Evolutionary conservation across 352 stramenopile genomes (phyloP).

Genomic region (Pythium rhizo-oryzae): DNA sequence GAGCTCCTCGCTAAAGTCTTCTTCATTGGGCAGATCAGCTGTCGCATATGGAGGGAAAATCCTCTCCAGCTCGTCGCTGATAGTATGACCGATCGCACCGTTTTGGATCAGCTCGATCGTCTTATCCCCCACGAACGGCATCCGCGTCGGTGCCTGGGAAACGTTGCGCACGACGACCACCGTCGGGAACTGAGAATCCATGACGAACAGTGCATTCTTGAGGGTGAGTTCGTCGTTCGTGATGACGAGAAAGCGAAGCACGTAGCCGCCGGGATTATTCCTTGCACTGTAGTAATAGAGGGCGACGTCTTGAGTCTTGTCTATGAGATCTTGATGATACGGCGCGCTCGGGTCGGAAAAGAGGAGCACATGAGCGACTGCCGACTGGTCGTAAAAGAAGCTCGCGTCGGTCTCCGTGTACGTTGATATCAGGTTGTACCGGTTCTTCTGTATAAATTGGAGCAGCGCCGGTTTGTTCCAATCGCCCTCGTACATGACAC

Average conservation of each 20-base stretch:
- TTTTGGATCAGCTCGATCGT: constrained; percentile 19
- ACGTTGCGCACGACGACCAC: constrained; percentile 35
- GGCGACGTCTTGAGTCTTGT: constrained; percentile 22
- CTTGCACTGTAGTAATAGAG: constrained; percentile 22
- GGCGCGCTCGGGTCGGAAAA: constrained; percentile 31
- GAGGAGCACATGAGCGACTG: constrained; percentile 39
- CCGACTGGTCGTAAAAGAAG: constrained; percentile 37
- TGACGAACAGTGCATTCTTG: constrained; percentile 35
- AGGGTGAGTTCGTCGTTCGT: constrained; percentile 29
- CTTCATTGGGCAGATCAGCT: neutral
- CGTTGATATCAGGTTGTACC: constrained; percentile 38
- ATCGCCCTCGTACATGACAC: constrained; percentile 17
- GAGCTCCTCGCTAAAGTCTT: neutral
- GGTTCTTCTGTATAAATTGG: constrained; percentile 36
- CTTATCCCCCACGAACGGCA: constrained; percentile 12
- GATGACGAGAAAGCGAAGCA: constrained; percentile 41
- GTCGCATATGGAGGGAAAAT: constrained; percentile 18
- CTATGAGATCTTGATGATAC: constrained; percentile 26
- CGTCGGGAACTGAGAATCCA: constrained; percentile 28
- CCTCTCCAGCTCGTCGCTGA: constrained; percentile 2
- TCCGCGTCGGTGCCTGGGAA: constrained; percentile 15
- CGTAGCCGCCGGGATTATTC: constrained; percentile 2
- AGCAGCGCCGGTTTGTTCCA: constrained; percentile 36
- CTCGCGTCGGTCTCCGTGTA: constrained; percentile 28
- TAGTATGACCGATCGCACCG: neutral